These are phyloP conservation scores for Dimocarpus longan DNA, from an alignment of 345 rosid species.

Conservation along the genomic window DNA sequence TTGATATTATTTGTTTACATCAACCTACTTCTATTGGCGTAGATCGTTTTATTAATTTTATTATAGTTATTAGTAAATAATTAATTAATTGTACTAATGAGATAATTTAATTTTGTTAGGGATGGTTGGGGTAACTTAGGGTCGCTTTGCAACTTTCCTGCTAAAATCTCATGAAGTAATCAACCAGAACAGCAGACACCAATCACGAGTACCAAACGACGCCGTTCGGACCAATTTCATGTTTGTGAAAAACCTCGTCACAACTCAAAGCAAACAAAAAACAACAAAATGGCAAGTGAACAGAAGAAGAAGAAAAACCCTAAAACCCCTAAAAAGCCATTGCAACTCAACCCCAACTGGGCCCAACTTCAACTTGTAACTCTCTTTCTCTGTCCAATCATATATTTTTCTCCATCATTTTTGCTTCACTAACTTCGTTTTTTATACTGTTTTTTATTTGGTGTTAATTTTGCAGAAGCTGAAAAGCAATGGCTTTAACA, in stretches of 20 bases:
- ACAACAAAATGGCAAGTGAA: not conserved
- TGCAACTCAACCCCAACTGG: constrained; percentile 22
- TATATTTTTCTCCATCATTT: not conserved
- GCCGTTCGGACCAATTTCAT: not conserved
- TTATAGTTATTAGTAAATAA: too few relatives aligned
- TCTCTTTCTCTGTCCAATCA: not conserved
- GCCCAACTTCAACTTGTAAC: constrained; percentile 23
- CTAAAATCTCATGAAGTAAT: too few relatives aligned
- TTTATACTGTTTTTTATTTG: not conserved
- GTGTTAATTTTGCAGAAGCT: constrained; percentile 11
- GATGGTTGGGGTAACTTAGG: too few relatives aligned
- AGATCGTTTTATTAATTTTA: too few relatives aligned
- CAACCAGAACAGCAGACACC: too few relatives aligned
- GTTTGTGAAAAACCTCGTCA: not conserved
- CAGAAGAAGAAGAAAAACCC: constrained; percentile 6
- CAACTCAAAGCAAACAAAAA: not conserved
- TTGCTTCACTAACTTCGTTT: not conserved
- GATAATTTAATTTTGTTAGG: too few relatives aligned
- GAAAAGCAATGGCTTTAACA: constrained; percentile 18
- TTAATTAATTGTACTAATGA: too few relatives aligned
- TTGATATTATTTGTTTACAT: too few relatives aligned
- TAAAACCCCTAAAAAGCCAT: constrained; percentile 7
- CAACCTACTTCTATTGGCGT: too few relatives aligned
- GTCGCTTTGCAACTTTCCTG: too few relatives aligned
- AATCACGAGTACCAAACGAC: not conserved